These are phyloP conservation scores for Aschersonia sp. DNA, from an alignment of 2,329 filamentous ascomycete genomes.

Conservation along the genomic window DNA sequence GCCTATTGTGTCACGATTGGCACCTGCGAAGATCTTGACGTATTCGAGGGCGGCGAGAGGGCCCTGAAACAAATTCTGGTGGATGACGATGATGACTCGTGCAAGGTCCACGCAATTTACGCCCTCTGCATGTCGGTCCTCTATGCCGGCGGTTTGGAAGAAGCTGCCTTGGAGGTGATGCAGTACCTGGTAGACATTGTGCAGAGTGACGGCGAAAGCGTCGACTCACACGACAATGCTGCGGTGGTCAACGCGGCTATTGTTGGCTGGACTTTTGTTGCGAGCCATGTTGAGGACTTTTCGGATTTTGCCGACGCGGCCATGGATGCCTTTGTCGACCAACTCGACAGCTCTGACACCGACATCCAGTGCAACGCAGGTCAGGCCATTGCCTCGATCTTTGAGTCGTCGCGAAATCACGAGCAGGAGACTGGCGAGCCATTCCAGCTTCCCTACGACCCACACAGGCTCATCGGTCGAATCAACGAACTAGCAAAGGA, in stretches of 20 bases:
- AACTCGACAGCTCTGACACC: slow-evolving; percentile 61
- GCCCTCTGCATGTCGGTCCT: slow-evolving; percentile 57
- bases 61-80: slow-evolving; percentile 19
- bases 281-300: slow-evolving; percentile 62
- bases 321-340: slow-evolving; percentile 70
- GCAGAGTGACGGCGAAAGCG: slow-evolving; percentile 60
- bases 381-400: slow-evolving; percentile 68
- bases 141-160: slow-evolving; percentile 58
- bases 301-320: slow-evolving; percentile 56
- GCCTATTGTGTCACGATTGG: slow-evolving; percentile 57
- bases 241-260: slow-evolving; percentile 60
- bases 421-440: slow-evolving; percentile 33
- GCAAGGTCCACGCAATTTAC: slow-evolving; percentile 56
- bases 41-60: slow-evolving; percentile 15
- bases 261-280: slow-evolving; percentile 66
- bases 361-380: slow-evolving; percentile 65
- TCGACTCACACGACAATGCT: slow-evolving; percentile 57
- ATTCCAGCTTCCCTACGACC: slow-evolving; percentile 34
- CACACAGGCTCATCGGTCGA: slow-evolving; percentile 30
- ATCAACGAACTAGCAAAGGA: slow-evolving; percentile 31
- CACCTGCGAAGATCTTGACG: slow-evolving; percentile 42
- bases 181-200: slow-evolving; percentile 64
- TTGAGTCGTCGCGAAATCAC: slow-evolving; percentile 48
- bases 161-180: slow-evolving; percentile 57
- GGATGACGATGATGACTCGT: slow-evolving; percentile 48